These are phyloP conservation scores for Taphrina sp. DNA, from an alignment of 1,139 yeast genomes.

Conservation along the genomic window DNA sequence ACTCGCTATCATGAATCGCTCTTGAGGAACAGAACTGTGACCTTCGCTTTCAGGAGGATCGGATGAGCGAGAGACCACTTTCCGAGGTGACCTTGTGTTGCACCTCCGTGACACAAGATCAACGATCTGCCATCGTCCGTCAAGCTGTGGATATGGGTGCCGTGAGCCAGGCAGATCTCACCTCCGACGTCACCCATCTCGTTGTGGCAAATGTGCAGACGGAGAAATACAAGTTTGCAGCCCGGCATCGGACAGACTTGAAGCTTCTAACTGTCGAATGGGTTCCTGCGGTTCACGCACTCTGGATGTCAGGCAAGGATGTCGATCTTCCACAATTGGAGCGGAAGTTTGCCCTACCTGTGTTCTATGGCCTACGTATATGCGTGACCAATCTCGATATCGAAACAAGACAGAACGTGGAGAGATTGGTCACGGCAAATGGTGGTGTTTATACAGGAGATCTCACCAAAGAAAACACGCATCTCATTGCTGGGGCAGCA, in stretches of 20 bases:
- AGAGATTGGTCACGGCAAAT: slow-evolving; percentile 49
- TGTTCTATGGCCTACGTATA: slow-evolving; percentile 53
- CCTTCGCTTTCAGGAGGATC: no score
- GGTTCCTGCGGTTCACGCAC: slow-evolving; percentile 50
- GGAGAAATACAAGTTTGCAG: slow-evolving; percentile 65
- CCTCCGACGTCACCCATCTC: slow-evolving; percentile 64
- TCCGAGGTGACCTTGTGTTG: slow-evolving; percentile 42
- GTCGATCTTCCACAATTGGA: slow-evolving; percentile 43
- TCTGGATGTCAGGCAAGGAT: slow-evolving; percentile 58
- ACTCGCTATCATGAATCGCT: no score
- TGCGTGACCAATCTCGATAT: slow-evolving; percentile 55
- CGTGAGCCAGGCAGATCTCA: slow-evolving; percentile 56
- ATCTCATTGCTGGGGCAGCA: slow-evolving; percentile 56
- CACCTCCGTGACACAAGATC: slow-evolving; percentile 41
- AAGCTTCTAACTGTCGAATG: slow-evolving; percentile 54
- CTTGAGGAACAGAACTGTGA: no score
- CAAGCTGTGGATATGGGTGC: slow-evolving; percentile 58
- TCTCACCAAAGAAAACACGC: slow-evolving; percentile 53
- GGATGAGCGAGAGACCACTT: slow-evolving; percentile 39
- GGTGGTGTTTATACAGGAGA: slow-evolving; percentile 65
- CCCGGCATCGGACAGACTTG: slow-evolving; percentile 60
- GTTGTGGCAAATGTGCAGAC: slow-evolving; percentile 68
- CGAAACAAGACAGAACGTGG: slow-evolving; percentile 46
- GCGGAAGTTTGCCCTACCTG: slow-evolving; percentile 43
- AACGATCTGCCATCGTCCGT: slow-evolving; percentile 15